A percentile compares a stretch with the other conserved stretches of the same genome.
phyloP scores from a whole-genome alignment of 805 yeast genomes.

The Teunomyces pallodes region DNA sequence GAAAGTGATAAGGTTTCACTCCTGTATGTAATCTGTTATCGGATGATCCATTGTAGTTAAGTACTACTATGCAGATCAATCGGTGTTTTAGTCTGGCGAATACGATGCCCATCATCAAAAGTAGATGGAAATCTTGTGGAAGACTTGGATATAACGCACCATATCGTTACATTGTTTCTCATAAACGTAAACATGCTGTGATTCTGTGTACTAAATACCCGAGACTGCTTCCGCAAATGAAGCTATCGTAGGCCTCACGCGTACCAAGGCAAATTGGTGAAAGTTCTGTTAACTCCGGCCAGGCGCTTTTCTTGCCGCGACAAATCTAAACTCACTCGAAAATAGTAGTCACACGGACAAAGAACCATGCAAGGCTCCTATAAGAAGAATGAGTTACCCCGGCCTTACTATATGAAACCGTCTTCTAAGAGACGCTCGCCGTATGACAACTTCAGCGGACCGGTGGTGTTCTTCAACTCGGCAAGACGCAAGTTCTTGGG shows the following conservation, averaged over 20 bases:
- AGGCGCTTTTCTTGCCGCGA: not conserved
- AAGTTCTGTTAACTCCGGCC: not conserved
- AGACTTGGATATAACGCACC: too few relatives aligned
- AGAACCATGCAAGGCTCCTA: constrained; percentile 42
- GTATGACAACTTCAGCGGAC: constrained; percentile 27
- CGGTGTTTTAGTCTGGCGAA: not conserved
- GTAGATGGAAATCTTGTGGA: not conserved
- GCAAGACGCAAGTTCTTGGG: constrained; percentile 39
- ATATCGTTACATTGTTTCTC: not conserved
- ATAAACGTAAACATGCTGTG: not conserved
- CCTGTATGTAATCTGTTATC: too few relatives aligned
- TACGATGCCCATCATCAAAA: not conserved
- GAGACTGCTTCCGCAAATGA: too few relatives aligned
- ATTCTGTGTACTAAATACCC: not conserved
- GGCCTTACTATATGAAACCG: constrained; percentile 48
- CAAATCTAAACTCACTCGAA: not conserved
- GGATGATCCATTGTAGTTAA: too few relatives aligned
- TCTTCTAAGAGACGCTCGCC: constrained; percentile 30
- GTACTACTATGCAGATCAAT: not conserved
- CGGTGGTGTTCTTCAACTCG: constrained; percentile 31
- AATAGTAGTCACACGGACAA: not conserved
- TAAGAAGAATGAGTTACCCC: constrained; percentile 41
- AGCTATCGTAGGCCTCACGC: too few relatives aligned
- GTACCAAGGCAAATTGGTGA: not conserved
- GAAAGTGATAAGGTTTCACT: too few relatives aligned